Base-by-base conservation (phyloP, 257 asterid genomes). In the Verbena officinalis region DNA sequence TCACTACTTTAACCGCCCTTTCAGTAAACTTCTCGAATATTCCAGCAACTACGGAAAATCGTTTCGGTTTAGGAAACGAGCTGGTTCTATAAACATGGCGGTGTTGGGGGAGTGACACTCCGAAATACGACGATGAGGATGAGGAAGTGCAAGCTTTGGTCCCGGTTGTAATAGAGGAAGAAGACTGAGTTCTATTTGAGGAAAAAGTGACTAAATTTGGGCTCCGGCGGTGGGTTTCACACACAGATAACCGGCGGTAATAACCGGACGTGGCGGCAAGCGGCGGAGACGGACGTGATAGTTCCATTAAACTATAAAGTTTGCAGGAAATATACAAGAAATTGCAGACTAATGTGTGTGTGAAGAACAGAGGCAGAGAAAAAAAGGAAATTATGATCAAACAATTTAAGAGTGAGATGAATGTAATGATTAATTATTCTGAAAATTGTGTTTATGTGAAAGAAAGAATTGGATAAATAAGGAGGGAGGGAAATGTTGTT, bases 11-110 rank as follows among this genome's bases (percentile, higher is more conserved):
- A 64, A 94, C 84, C 61, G 99, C 86, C 67, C 96, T 78, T 75
- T 94, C 99, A 0, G 99, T 94, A 60, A 94, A 94, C 66, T 90
- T 76, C 84, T 93, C 99, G 68, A 93, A 93, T 43, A 86, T 78
- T n/a, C 97, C 97, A 4, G 83, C 69, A 22, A 74, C 73, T 31
- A 90, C 77, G 72, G 67, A 67, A 31, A 87, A 81, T 12, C 49
- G 51, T 75, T 75, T 78, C 33, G 31, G 65, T 22, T 44, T 14
- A 13, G 75, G 53, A 59, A 57, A 4, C n/a, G 75, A 30, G 17
- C 51, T 14, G 36, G n/a, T 10, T 64, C 46, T 66, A 49, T 11
- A n/a, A 33, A 20, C 24, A 48, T 64, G 61, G 34, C 65, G 72
- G 20, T 36, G 68, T 21, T 52, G 80, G 20, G 88, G 73, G 30